Evolutionary conservation across 2,329 filamentous ascomycete species (phyloP), one percentile per base, ranked within the genome.

Genomic region (Herpomyces periplanetae): DNA sequence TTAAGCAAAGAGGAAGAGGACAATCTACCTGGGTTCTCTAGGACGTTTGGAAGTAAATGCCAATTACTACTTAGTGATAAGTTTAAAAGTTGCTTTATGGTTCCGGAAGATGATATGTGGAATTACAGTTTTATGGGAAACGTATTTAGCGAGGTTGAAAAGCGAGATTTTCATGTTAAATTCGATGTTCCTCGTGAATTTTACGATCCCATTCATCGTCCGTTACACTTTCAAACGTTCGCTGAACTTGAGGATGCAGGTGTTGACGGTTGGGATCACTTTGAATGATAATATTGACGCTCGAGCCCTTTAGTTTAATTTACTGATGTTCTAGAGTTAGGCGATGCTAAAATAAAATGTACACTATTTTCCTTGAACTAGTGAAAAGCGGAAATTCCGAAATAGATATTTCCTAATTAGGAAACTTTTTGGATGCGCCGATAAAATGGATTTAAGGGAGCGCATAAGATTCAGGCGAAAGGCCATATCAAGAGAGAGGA

Each of bases 91-190:
- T 91, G 73, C 45, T 96, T 96, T 55, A 44, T 96, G 21, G 71
- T 91, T 10, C 80, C 80, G 0, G 73, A 88, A 33, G 61, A 62
- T 21, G 60, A 59, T 25, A 50, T 63, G 24, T 96, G 80, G 80
- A 96, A 96, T 41, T 96, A 88, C 45, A 80, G 65, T 38, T 96
- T 96, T 48, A 69, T 91, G 59, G 80, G 80, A 21, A 69, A 60
- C 27, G 58, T 59, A 1, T 96, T 91, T 34, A 58, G 61, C 7
- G 58, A 59, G 15, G 51, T 87, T 26, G 71, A 87, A 43, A 91
- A 88, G 57, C 68, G 69, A 43, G 51, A 60, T 3, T 53, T 88
- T 16, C 64, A 71, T 30, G 73, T 91, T 30, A 80, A 80, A 47
- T 59, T 96, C 21, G 84, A 91, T 39, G 84, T 69, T 16, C 80